Evolutionary conservation across 768 basidiomycete genomes (phyloP).

Genomic region (Plicaturopsis crispa): DNA sequence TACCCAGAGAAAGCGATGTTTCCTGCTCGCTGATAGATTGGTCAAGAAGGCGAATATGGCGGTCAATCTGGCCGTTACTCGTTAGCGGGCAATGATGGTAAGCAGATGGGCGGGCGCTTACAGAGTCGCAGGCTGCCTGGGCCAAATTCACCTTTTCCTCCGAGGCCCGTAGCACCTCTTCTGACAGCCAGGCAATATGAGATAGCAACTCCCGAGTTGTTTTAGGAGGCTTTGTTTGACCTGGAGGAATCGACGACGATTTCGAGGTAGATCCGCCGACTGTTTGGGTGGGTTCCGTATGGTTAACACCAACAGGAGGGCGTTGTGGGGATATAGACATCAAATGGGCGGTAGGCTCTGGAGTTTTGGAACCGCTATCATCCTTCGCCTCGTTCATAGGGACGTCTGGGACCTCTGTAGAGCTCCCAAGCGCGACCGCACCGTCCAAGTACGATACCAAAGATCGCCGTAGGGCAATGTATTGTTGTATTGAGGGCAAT

Average conservation of each 20-base stretch:
- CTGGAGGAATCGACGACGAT: conserved; percentile 15
- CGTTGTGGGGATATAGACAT: too few relatives aligned
- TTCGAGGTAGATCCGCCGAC: too few relatives aligned
- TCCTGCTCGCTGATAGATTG: conserved; percentile 63
- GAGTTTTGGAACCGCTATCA: too few relatives aligned
- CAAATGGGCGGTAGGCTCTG: too few relatives aligned
- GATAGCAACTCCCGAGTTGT: conserved; percentile 46
- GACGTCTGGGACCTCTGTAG: too few relatives aligned
- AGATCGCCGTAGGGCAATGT: conserved; percentile 30
- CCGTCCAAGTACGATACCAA: too few relatives aligned
- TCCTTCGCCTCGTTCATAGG: too few relatives aligned
- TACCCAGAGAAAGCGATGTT: conserved; percentile 43
- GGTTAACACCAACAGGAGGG: too few relatives aligned
- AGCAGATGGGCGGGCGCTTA: conserved; percentile 23
- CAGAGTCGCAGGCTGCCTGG: conserved; percentile 62
- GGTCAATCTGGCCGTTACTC: conserved; percentile 49
- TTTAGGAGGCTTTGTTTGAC: conserved; percentile 19
- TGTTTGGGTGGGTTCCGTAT: conserved; percentile 1
- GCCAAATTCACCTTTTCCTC: conserved; percentile 79
- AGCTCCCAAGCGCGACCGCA: too few relatives aligned
- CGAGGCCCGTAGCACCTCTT: conserved; percentile 52
- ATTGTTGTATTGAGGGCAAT: conserved; percentile 37
- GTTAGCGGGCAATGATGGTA: conserved; percentile 1
- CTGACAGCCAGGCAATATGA: conserved; percentile 49
- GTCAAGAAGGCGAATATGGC: conserved; percentile 73